These are phyloP conservation scores for Alternaria incomplexa DNA, from an alignment of 2,329 filamentous ascomycete genomes.

Conservation along the genomic window DNA sequence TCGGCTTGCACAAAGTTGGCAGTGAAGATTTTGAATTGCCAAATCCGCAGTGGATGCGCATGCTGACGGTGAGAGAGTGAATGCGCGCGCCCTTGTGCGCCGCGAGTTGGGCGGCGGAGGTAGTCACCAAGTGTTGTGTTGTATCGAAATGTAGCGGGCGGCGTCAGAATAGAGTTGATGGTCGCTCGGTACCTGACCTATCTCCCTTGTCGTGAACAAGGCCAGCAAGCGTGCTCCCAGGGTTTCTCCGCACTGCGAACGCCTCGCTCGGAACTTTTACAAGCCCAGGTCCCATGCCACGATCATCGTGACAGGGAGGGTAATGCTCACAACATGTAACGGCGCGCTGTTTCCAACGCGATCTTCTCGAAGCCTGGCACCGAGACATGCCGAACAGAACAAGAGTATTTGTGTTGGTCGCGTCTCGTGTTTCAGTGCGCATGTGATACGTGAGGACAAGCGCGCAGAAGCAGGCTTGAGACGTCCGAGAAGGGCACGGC, in stretches of 20 bases:
- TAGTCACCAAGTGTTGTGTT: constrained; percentile 2
- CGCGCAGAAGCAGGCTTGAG: constrained; percentile 25
- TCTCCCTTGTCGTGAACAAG: constrained; percentile 45
- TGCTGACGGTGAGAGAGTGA: not conserved
- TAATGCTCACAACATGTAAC: constrained; percentile 26
- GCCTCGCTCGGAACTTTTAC: constrained; percentile 47
- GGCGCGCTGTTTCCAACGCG: constrained; percentile 31
- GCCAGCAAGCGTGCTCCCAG: constrained; percentile 42
- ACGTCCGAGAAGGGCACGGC: constrained; percentile 24
- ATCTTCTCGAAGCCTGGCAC: constrained; percentile 37
- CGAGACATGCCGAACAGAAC: constrained; percentile 1
- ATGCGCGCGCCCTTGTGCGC: not conserved
- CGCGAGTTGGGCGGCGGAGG: not conserved
- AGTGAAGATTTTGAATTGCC: constrained; percentile 10
- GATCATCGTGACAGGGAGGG: constrained; percentile 44
- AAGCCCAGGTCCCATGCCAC: constrained; percentile 48
- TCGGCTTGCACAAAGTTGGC: constrained; percentile 16
- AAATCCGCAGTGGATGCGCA: not conserved
- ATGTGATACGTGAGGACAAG: constrained; percentile 17
- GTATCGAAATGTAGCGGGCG: constrained; percentile 8
- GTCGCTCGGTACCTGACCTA: constrained; percentile 44
- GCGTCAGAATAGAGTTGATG: constrained; percentile 47
- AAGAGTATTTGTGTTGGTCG: constrained; percentile 16
- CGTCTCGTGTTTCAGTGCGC: constrained; percentile 36
- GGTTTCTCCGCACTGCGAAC: constrained; percentile 49